These are phyloP conservation scores for Umbellularia californica DNA, from an alignment of 164 flowering plant species.

Conservation along the genomic window DNA sequence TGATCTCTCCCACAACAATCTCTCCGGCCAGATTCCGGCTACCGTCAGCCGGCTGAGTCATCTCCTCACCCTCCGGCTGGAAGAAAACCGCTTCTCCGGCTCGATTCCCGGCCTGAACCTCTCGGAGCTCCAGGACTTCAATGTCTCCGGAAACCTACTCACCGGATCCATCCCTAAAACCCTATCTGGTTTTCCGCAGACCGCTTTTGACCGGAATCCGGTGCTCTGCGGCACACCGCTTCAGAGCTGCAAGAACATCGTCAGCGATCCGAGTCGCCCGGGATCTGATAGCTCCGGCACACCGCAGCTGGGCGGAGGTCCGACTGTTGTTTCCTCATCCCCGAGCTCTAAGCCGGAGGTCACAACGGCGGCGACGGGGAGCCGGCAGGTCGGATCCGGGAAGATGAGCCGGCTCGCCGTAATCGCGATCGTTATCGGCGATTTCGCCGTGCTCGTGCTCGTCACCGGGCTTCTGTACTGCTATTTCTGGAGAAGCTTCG, in stretches of 20 bases:
- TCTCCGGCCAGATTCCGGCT: constrained; percentile 57
- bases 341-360: constrained; percentile 39
- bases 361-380: constrained; percentile 3
- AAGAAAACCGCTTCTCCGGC: constrained; percentile 61
- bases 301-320: constrained; percentile 19
- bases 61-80: constrained; percentile 66
- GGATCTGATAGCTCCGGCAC: constrained; percentile 35
- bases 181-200: constrained; percentile 47
- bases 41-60: constrained; percentile 43
- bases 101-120: constrained; percentile 35
- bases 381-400: constrained; percentile 10
- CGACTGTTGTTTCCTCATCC: constrained; percentile 39
- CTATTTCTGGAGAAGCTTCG: constrained; percentile 56
- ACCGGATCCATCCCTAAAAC: constrained; percentile 57
- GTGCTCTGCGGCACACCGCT: constrained; percentile 69
- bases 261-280: constrained; percentile 41
- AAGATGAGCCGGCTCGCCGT: constrained; percentile 48
- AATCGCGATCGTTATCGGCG: constrained; percentile 61
- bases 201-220: constrained; percentile 47
- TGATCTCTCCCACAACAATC: constrained; percentile 68
- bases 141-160: constrained; percentile 61
- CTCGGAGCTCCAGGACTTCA: constrained; percentile 58
- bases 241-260: constrained; percentile 26
- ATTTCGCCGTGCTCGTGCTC: constrained; percentile 44
- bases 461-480: constrained; percentile 57